These are phyloP conservation scores for Jaltomata sinuosa DNA, from an alignment of 257 asterid genomes.

Conservation along the genomic window DNA sequence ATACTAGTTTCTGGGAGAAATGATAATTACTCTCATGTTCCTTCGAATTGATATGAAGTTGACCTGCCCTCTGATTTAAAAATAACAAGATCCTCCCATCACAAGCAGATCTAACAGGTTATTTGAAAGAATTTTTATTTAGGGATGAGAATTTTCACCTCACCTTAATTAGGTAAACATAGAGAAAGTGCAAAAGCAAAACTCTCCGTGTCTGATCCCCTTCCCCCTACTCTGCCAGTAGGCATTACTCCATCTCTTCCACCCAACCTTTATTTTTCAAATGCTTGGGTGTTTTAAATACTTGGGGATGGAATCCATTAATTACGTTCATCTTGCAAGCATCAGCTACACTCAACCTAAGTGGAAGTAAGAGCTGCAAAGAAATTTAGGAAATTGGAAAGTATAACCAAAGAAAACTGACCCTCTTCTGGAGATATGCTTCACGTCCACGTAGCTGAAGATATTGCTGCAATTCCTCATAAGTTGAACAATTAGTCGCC, in stretches of 20 bases:
- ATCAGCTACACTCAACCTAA: background rate
- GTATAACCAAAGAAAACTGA: constrained; percentile 22
- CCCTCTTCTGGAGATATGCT: constrained; percentile 86
- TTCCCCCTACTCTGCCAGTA: background rate
- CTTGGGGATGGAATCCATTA: background rate
- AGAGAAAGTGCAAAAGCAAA: background rate
- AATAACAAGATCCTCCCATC: background rate
- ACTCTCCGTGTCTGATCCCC: background rate
- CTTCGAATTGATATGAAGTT: background rate
- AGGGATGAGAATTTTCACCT: background rate
- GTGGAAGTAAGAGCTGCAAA: background rate
- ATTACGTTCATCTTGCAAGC: background rate
- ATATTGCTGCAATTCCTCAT: constrained; percentile 24
- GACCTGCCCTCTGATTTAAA: background rate
- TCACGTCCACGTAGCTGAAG: constrained; percentile 53
- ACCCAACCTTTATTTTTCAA: background rate
- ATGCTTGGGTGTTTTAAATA: background rate
- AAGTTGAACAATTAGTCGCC: constrained; percentile 19
- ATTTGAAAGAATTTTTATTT: background rate
- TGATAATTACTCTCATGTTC: background rate
- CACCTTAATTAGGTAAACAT: background rate
- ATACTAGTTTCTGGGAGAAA: background rate
- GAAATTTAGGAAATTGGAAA: background rate
- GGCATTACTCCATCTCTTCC: constrained; percentile 1
- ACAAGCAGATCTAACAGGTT: background rate